A percentile compares a stretch with the other conserved stretches of the same genome.
Conservation (phyloP, 2,329 filamentous ascomycete genomes). For the Botrytis pseudocinerea region DNA sequence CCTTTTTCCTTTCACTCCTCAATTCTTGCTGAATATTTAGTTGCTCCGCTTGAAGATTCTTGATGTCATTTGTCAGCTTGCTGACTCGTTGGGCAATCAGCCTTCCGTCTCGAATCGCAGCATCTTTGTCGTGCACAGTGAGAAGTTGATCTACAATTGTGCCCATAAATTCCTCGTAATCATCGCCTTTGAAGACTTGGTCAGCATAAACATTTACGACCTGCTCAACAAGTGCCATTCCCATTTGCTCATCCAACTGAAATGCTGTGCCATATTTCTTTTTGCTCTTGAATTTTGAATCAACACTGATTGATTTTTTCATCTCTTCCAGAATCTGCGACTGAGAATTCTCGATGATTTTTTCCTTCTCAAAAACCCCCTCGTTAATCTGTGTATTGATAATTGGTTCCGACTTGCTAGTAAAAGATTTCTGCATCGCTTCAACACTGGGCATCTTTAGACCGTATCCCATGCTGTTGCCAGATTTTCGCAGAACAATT, state of each 20-base stretch:
- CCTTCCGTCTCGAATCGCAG: neutral
- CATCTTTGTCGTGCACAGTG: neutral
- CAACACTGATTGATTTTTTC: neutral
- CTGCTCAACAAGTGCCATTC: neutral
- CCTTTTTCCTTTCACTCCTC: neutral
- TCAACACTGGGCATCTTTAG: too few species aligned
- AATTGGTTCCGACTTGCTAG: too few species aligned
- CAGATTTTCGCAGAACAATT: too few species aligned
- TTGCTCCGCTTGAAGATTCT: neutral
- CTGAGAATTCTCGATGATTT: neutral
- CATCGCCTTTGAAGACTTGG: neutral
- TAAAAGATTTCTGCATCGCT: too few species aligned
- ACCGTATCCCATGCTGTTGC: too few species aligned
- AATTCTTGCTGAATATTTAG: neutral
- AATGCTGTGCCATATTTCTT: neutral
- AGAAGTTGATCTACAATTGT: neutral
- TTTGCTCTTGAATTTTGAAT: neutral
- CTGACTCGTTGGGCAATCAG: neutral
- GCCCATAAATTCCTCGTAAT: neutral
- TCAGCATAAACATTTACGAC: neutral
- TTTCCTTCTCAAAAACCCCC: neutral
- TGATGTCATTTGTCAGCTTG: neutral
- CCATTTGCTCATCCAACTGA: neutral
- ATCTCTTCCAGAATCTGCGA: neutral
- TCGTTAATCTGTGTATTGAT: neutral